A percentile compares a stretch with the other conserved stretches of the same genome.
phyloP scores from a whole-genome alignment of 2,329 filamentous ascomycete genomes.

The Pezicula neosporulosa region DNA sequence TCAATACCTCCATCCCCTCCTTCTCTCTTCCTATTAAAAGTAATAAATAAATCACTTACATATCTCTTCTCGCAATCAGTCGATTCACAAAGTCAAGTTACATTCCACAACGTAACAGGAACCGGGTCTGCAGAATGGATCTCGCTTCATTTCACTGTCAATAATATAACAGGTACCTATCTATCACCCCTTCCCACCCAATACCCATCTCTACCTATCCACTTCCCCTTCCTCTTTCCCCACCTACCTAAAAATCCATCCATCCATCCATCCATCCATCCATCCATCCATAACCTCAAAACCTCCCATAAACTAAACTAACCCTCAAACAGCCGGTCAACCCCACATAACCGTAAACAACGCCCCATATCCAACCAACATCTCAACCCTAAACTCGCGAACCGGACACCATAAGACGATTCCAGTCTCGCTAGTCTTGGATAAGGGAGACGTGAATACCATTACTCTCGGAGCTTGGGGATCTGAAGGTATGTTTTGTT shows the following conservation, averaged over 20 bases:
- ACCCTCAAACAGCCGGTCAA: constrained; percentile 24
- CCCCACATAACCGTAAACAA: constrained; percentile 33
- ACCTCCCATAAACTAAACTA: too few relatives aligned
- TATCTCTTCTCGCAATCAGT: constrained; percentile 10
- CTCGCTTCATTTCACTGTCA: constrained; percentile 33
- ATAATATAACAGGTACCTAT: constrained; percentile 22
- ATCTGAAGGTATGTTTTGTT: constrained; percentile 22
- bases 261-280: too few relatives aligned
- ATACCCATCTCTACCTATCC: background rate
- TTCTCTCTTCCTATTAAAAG: constrained; percentile 1
- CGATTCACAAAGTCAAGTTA: constrained; percentile 22
- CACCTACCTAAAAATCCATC: too few relatives aligned
- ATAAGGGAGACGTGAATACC: constrained; percentile 29
- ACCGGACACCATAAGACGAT: constrained; percentile 33
- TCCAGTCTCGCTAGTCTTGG: constrained; percentile 30
- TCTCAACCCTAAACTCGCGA: constrained; percentile 33
- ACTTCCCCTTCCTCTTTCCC: background rate
- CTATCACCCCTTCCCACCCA: too few relatives aligned
- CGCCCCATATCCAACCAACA: constrained; percentile 27
- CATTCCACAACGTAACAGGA: constrained; percentile 34
- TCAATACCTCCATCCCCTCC: too few relatives aligned
- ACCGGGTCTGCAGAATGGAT: constrained; percentile 33
- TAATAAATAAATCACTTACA: background rate
- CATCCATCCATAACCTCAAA: background rate
- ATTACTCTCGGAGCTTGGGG: constrained; percentile 32